A percentile compares a stretch with the other conserved stretches of the same genome.
Conservation (phyloP, 495 filamentous ascomycete species). For the Wilcoxina mikolae region DNA sequence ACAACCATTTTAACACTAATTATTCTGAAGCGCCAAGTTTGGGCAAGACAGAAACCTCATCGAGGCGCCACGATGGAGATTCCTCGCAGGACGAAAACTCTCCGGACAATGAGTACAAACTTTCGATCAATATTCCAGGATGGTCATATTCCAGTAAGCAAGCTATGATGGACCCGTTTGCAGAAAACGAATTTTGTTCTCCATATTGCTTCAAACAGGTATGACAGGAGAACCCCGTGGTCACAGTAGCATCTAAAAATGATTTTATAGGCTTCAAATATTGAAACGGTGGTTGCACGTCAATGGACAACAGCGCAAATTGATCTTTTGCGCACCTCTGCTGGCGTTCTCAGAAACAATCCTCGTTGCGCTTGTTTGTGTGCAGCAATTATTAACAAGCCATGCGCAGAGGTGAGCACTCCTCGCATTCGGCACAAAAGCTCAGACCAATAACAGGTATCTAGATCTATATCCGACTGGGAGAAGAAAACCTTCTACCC, state of each 20-base stretch:
- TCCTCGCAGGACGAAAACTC: neutral
- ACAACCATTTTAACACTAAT: neutral
- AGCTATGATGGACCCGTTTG: conserved; percentile 17
- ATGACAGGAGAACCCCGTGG: neutral
- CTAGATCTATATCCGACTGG: conserved; percentile 18
- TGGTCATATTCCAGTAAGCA: conserved; percentile 16
- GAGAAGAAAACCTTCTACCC: conserved; percentile 15
- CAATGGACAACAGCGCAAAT: conserved; percentile 19
- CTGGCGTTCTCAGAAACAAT: conserved; percentile 23
- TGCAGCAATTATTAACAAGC: conserved; percentile 20
- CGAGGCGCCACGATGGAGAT: too few relatives aligned
- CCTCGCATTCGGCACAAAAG: neutral
- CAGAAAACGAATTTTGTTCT: conserved; percentile 13
- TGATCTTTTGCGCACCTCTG: conserved; percentile 14
- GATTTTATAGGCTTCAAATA: neutral
- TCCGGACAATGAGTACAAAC: neutral
- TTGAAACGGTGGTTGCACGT: neutral
- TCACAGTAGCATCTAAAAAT: neutral
- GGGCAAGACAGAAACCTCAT: neutral
- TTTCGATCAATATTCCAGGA: conserved; percentile 12
- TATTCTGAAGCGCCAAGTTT: neutral
- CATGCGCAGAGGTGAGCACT: conserved; percentile 20
- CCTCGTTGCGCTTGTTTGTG: conserved; percentile 21
- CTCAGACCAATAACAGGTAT: neutral
- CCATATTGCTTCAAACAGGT: conserved; percentile 15